Evolutionary conservation across 176 grass and related monocot genomes (phyloP).

Genomic region (Cenchrus fungigraminus): DNA sequence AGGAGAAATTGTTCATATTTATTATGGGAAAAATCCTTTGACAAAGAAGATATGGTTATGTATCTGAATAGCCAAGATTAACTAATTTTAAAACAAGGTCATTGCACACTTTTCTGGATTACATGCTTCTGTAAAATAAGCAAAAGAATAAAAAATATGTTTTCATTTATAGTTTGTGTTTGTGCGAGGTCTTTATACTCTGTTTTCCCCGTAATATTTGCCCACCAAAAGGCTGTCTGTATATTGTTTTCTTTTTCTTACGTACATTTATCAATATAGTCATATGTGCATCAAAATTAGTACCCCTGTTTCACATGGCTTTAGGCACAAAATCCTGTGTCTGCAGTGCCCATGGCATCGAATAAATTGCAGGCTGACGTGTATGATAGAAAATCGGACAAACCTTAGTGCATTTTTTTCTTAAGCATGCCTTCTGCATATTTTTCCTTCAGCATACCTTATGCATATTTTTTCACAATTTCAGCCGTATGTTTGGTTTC

Average conservation of each 20-base stretch:
- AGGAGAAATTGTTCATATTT: neutral
- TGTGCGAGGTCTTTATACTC: neutral
- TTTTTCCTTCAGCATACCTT: neutral
- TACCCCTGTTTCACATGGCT: neutral
- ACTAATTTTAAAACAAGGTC: neutral
- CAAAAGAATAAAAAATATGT: neutral
- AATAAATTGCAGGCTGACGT: neutral
- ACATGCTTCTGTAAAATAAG: neutral
- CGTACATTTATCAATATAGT: neutral
- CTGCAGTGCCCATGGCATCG: neutral
- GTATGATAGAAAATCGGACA: constrained; percentile 4
- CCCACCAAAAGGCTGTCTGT: neutral
- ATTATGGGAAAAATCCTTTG: neutral
- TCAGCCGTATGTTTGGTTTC: constrained; percentile 31
- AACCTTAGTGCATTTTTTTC: neutral
- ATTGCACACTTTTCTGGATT: neutral
- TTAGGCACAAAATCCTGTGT: neutral
- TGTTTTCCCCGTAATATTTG: neutral
- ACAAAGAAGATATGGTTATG: neutral
- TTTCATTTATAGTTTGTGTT: neutral
- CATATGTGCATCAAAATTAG: neutral
- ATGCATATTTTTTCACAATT: neutral
- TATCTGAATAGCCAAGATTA: neutral
- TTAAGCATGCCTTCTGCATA: neutral
- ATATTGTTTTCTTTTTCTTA: neutral